These are phyloP conservation scores for Cladorrhinum sp. DNA, from an alignment of 2,329 filamentous ascomycete genomes.

Conservation along the genomic window DNA sequence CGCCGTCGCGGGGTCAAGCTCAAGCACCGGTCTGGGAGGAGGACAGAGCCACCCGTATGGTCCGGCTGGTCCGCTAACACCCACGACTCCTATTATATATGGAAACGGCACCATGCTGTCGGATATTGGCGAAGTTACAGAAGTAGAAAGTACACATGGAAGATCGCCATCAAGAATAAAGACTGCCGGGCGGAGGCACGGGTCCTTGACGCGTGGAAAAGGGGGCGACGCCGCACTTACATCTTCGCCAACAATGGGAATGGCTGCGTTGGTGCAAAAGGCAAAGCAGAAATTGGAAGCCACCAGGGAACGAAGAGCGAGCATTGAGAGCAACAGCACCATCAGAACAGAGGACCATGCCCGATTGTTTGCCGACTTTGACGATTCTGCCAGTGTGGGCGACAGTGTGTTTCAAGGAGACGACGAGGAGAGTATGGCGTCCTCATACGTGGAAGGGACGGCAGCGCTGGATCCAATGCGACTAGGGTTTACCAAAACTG, in stretches of 20 bases:
- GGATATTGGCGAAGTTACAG: slow-evolving; percentile 59
- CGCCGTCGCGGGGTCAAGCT: slow-evolving; percentile 26
- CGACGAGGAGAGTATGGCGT: slow-evolving; percentile 64
- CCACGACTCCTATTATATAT: slow-evolving; percentile 64
- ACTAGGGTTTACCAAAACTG: slow-evolving; percentile 25
- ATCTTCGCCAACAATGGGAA: slow-evolving; percentile 46
- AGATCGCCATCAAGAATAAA: slow-evolving; percentile 38
- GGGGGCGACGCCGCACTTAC: slow-evolving; percentile 37
- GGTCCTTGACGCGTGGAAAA: slow-evolving; percentile 28
- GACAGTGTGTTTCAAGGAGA: slow-evolving; percentile 66
- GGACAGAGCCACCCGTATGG: slow-evolving; percentile 29
- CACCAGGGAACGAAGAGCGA: slow-evolving; percentile 50
- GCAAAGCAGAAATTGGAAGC: slow-evolving; percentile 38
- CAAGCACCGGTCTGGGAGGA: slow-evolving; percentile 31
- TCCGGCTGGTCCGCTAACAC: slow-evolving; percentile 45
- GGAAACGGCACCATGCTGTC: slow-evolving; percentile 68
- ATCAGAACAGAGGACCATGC: slow-evolving; percentile 51
- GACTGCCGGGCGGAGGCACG: slow-evolving; percentile 33
- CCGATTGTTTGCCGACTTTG: slow-evolving; percentile 57
- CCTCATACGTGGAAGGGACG: slow-evolving; percentile 51
- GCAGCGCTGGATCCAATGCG: slow-evolving; percentile 32
- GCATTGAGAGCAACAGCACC: slow-evolving; percentile 60
- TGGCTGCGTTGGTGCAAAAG: slow-evolving; percentile 43
- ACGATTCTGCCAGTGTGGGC: slow-evolving; percentile 59
- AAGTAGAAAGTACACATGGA: slow-evolving; percentile 49